Conservation (phyloP, 2,329 filamentous ascomycete species). For the Neoarthrinium moseri region DNA sequence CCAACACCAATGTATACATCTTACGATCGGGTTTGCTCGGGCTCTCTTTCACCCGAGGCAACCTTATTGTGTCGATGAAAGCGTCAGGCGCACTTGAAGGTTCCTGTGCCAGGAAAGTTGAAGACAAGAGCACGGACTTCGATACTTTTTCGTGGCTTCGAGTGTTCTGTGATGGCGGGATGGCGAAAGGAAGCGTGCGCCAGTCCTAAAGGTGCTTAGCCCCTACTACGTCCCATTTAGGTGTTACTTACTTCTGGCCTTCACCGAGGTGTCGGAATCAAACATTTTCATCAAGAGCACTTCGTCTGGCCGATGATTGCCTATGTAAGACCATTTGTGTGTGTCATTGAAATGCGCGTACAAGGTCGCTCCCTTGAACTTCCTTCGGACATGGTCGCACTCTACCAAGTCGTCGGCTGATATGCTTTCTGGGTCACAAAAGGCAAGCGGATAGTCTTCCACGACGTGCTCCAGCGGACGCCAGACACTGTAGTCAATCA, state of each 20-base stretch:
- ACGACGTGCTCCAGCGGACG: conserved; percentile 6
- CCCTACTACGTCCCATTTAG: background rate
- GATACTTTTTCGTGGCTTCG: conserved; percentile 3
- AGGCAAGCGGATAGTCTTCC: conserved; percentile 1
- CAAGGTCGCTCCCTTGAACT: conserved; percentile 2
- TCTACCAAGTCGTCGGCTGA: background rate
- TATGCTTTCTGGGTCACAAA: background rate
- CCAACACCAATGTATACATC: no score
- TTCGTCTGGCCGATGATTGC: conserved; percentile 1
- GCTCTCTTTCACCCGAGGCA: no score
- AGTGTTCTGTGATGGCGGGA: background rate
- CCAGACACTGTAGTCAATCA: conserved; percentile 1
- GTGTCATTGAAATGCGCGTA: background rate
- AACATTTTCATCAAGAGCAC: conserved; percentile 2
- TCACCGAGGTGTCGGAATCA: background rate
- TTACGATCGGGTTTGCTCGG: no score
- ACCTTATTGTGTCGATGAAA: no score
- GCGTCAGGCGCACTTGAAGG: background rate
- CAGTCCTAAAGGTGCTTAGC: background rate
- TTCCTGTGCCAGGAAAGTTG: background rate
- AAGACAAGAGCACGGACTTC: conserved; percentile 2
- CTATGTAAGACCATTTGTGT: conserved; percentile 4
- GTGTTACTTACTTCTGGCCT: background rate
- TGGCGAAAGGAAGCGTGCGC: conserved; percentile 2
- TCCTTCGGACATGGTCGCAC: conserved; percentile 2